phyloP scores from a whole-genome alignment of 2,329 filamentous ascomycete species.

The Coniochaeta sp. region DNA sequence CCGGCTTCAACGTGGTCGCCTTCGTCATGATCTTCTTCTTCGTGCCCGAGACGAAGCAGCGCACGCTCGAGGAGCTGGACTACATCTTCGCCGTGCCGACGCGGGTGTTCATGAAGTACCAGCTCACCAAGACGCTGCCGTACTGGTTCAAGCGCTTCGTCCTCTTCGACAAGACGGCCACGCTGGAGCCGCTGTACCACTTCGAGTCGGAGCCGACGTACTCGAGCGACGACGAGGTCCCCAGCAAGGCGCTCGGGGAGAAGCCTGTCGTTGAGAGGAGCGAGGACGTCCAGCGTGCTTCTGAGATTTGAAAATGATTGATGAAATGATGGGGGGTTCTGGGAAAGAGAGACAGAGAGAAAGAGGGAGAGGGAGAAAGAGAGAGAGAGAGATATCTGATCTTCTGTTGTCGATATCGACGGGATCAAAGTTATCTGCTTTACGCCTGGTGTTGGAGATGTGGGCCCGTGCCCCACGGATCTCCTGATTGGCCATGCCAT shows the following conservation, averaged over 20 bases:
- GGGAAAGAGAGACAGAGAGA: too few relatives aligned
- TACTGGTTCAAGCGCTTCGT: slow-evolving; percentile 54
- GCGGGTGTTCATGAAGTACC: slow-evolving; percentile 48
- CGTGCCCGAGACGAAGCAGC: slow-evolving; percentile 50
- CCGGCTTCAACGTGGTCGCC: slow-evolving; percentile 47
- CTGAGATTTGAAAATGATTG: background rate
- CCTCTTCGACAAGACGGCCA: slow-evolving; percentile 35
- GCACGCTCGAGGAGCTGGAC: slow-evolving; percentile 46
- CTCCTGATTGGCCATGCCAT: too few relatives aligned
- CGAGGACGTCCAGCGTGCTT: background rate
- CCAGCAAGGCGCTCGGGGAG: background rate
- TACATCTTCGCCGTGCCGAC: slow-evolving; percentile 54
- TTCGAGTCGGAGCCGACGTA: slow-evolving; percentile 16
- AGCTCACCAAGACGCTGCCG: slow-evolving; percentile 46
- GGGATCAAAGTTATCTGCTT: too few relatives aligned
- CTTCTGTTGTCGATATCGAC: too few relatives aligned
- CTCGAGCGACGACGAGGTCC: background rate
- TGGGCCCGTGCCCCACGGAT: too few relatives aligned
- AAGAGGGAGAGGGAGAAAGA: too few relatives aligned
- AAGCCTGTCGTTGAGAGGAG: background rate
- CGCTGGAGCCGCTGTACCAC: slow-evolving; percentile 34
- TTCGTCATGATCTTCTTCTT: slow-evolving; percentile 48
- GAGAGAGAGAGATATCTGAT: too few relatives aligned
- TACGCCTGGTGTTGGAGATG: too few relatives aligned
- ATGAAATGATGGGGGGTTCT: too few relatives aligned